Evolutionary conservation across 257 asterid species (phyloP).

Genomic region (Orobanche coerulescens): DNA sequence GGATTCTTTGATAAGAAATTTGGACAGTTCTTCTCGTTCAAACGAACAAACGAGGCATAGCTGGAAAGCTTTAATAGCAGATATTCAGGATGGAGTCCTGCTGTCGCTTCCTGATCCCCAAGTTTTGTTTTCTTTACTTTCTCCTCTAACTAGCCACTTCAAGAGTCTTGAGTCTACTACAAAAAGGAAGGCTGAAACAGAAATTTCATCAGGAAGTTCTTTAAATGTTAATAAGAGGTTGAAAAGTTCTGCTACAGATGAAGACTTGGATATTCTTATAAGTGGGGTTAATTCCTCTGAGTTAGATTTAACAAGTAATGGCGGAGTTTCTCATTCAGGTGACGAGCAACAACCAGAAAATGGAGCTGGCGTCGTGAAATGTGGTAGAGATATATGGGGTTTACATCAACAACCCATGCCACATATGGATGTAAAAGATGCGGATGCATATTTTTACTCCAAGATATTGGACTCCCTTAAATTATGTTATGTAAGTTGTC

Average conservation of each 20-base stretch:
- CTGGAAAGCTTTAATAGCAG: slow-evolving; percentile 46
- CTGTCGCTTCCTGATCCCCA: slow-evolving; percentile 73
- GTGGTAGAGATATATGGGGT: slow-evolving; percentile 54
- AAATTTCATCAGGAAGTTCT: slow-evolving; percentile 27
- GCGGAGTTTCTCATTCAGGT: slow-evolving; percentile 34
- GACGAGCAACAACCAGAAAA: slow-evolving; percentile 34
- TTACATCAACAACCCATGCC: slow-evolving; percentile 26
- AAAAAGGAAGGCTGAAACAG: slow-evolving; percentile 61
- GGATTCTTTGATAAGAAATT: slow-evolving; percentile 43
- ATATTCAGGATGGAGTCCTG: slow-evolving; percentile 54
- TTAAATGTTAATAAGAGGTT: slow-evolving; percentile 43
- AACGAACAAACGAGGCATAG: slow-evolving; percentile 31
- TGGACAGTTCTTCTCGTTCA: slow-evolving; percentile 31
- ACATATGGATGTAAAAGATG: slow-evolving; percentile 30
- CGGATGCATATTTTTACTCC: slow-evolving; percentile 55
- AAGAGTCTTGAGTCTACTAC: slow-evolving; percentile 33
- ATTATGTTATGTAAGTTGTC: slow-evolving; percentile 57
- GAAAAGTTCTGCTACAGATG: slow-evolving; percentile 39
- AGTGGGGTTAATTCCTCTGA: slow-evolving; percentile 57
- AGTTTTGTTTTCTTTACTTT: slow-evolving; percentile 62
- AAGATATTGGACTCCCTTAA: slow-evolving; percentile 67
- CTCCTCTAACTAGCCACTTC: slow-evolving; percentile 48
- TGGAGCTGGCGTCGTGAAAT: slow-evolving; percentile 29
- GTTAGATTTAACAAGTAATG: slow-evolving; percentile 29
- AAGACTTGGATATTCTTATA: slow-evolving; percentile 54